A percentile compares a stretch with the other conserved stretches of the same genome.
These are phyloP conservation scores for Graphilbum sp. DNA, from an alignment of 2,329 filamentous ascomycete species.

Conservation along the genomic window DNA sequence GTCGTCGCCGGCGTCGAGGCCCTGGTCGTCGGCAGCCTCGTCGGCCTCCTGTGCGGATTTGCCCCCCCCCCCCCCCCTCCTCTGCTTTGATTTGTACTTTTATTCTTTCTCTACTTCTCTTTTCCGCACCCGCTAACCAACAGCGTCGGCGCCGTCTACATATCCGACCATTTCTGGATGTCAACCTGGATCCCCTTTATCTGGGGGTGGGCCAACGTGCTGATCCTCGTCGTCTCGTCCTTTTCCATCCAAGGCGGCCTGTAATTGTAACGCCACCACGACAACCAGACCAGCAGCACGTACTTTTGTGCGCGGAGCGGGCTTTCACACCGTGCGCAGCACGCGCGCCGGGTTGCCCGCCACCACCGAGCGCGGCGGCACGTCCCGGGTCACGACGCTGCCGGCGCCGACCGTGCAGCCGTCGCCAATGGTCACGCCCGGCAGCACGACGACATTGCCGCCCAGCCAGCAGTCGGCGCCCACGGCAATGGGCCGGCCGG, in stretches of 20 bases:
- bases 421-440: conserved; percentile 62
- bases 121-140: neutral
- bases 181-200: conserved; percentile 87
- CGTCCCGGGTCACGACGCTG: conserved; percentile 66
- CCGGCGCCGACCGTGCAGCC: conserved; percentile 64
- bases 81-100: too few relatives aligned
- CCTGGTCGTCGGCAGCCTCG: conserved; percentile 62
- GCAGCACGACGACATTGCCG: conserved; percentile 52
- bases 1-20: conserved; percentile 61
- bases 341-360: conserved; percentile 52
- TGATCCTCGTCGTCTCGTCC: conserved; percentile 70
- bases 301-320: too few relatives aligned
- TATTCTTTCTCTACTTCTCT: conserved; percentile 6
- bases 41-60: conserved; percentile 68
- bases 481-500: conserved; percentile 55
- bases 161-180: conserved; percentile 73
- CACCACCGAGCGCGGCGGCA: conserved; percentile 45
- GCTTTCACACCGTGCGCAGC: conserved; percentile 25
- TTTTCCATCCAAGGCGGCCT: conserved; percentile 87
- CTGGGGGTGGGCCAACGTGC: conserved; percentile 71
- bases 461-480: conserved; percentile 73
- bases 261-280: conserved; percentile 26
- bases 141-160: conserved; percentile 66
- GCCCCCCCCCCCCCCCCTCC: too few relatives aligned
- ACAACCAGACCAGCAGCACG: too few relatives aligned